phyloP scores from a whole-genome alignment of 2,329 filamentous ascomycete species.

The Raffaelea deltoideospora region DNA sequence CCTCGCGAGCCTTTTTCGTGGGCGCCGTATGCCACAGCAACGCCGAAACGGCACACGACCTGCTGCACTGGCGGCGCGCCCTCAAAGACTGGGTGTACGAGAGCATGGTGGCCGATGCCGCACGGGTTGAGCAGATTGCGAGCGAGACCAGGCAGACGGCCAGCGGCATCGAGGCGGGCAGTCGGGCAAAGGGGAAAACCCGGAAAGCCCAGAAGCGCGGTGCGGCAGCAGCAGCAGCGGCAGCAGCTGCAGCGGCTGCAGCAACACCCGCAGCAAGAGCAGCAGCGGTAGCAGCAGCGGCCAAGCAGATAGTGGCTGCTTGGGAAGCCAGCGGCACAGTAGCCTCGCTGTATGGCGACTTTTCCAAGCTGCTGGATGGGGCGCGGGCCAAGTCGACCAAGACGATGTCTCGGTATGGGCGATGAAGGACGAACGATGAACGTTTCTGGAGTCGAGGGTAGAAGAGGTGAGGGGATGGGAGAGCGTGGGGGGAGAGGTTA shows the following conservation, averaged over 20 bases:
- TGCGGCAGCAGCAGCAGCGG: no score
- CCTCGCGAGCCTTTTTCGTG: conserved; percentile 24
- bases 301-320: conserved; percentile 45
- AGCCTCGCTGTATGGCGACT: conserved; percentile 46
- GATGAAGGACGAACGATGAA: neutral
- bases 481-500: neutral
- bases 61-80: conserved; percentile 62
- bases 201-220: conserved; percentile 40
- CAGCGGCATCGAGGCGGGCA: conserved; percentile 42
- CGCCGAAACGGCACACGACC: conserved; percentile 53
- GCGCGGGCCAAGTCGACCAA: conserved; percentile 30
- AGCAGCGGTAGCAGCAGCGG: no score
- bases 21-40: conserved; percentile 27
- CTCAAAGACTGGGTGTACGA: conserved; percentile 58
- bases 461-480: no score
- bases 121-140: no score
- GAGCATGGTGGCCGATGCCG: conserved; percentile 39
- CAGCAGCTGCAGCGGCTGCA: no score
- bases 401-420: conserved; percentile 5
- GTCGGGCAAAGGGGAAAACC: no score
- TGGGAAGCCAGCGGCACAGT: conserved; percentile 49
- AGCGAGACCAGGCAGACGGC: no score
- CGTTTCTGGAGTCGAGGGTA: no score
- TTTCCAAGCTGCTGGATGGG: conserved; percentile 44
- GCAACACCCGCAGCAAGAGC: no score